Percentiles rank a stretch among this genome's conserved stretches.
These are phyloP conservation scores for Fusarium anguioides DNA, from an alignment of 2,329 filamentous ascomycete species.

Conservation along the genomic window DNA sequence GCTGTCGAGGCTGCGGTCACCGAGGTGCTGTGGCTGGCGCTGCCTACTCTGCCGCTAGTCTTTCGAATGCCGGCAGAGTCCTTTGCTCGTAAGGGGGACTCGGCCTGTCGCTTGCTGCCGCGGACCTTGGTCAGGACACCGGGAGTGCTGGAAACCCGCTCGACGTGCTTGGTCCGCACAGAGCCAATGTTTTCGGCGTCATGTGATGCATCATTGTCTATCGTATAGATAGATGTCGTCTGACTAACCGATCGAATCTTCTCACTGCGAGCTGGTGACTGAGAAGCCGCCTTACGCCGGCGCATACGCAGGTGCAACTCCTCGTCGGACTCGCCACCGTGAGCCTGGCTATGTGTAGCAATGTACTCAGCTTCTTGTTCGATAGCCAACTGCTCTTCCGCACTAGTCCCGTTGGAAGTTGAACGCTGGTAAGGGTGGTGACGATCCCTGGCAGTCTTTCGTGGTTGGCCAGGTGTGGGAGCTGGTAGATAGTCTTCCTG, in stretches of 20 bases:
- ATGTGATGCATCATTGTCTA: constrained; percentile 75
- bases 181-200: constrained; percentile 77
- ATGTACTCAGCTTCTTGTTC: constrained; percentile 70
- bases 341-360: constrained; percentile 69
- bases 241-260: constrained; percentile 80
- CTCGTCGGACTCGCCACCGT: constrained; percentile 79
- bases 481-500: constrained; percentile 93
- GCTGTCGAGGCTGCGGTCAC: constrained; percentile 57
- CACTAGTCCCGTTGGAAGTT: constrained; percentile 56
- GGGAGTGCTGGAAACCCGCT: constrained; percentile 64
- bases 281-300: constrained; percentile 71
- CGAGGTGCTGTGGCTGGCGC: constrained; percentile 60
- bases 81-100: constrained; percentile 62
- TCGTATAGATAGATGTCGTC: constrained; percentile 73
- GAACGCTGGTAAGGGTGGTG: constrained; percentile 78
- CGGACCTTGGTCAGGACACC: constrained; percentile 73
- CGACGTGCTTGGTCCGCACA: constrained; percentile 69
- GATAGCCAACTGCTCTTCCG: constrained; percentile 64
- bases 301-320: constrained; percentile 82
- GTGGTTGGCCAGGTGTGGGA: constrained; percentile 93
- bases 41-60: constrained; percentile 73
- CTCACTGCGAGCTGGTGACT: constrained; percentile 69
- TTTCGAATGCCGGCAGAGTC: constrained; percentile 69
- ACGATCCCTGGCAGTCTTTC: constrained; percentile 85
- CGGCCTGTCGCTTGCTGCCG: constrained; percentile 65